Percentiles rank a stretch among this genome's conserved stretches.
Evolutionary conservation across 2,329 filamentous ascomycete genomes (phyloP).

Genomic region (Tolypocladium guangdongense): DNA sequence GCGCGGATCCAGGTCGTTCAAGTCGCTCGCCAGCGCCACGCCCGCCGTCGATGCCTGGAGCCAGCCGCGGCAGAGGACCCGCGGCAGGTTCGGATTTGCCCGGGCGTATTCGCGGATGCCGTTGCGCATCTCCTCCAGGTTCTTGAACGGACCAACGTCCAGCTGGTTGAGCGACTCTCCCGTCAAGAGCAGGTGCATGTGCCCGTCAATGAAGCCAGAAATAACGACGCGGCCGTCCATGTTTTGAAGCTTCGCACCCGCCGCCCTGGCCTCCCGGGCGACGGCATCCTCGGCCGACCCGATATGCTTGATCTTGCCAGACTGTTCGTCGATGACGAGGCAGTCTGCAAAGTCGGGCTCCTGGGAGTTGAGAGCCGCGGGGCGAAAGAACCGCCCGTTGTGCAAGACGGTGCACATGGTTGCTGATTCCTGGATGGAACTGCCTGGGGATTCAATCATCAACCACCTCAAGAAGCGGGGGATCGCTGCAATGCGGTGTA

Average conservation of each 20-base stretch:
- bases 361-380: not conserved
- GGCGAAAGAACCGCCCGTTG: not conserved
- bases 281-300: not conserved
- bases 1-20: not conserved
- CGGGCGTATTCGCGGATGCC: not conserved
- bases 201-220: slow-evolving; percentile 32
- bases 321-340: not conserved
- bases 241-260: slow-evolving; percentile 2
- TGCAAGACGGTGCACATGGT: not conserved
- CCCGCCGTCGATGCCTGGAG: not conserved
- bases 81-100: not conserved
- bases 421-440: not conserved
- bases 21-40: not conserved
- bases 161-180: slow-evolving; percentile 10
- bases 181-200: slow-evolving; percentile 31
- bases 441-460: not conserved
- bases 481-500: not conserved
- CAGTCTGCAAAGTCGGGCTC: not conserved
- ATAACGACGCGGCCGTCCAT: slow-evolving; percentile 10
- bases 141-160: not conserved
- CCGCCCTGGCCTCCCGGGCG: not conserved
- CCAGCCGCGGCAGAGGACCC: not conserved
- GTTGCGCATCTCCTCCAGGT: not conserved
- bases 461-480: not conserved
- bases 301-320: not conserved